Conservation (phyloP, 2,329 filamentous ascomycete genomes). For the Myriosclerotinia curreyana region DNA sequence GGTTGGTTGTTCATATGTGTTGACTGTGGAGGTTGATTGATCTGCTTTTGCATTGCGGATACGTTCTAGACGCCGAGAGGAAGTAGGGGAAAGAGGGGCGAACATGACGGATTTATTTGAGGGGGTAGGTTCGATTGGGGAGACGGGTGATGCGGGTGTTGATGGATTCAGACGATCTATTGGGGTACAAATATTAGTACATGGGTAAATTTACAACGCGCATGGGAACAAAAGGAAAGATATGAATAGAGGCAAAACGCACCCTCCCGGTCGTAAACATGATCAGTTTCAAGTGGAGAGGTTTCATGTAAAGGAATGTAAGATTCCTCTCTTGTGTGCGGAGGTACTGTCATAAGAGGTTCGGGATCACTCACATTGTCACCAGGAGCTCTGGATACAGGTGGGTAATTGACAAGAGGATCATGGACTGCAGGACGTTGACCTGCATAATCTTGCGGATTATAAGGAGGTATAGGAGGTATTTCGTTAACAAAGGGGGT, state of each 20-base stretch:
- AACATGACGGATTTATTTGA: conserved; percentile 38
- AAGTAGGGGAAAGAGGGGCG: conserved; percentile 37
- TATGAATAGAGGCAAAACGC: conserved; percentile 22
- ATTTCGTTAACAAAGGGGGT: conserved; percentile 30
- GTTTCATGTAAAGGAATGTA: conserved; percentile 36
- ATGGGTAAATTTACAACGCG: not conserved
- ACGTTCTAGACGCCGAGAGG: conserved; percentile 26
- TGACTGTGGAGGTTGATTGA: conserved; percentile 10
- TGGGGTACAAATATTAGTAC: not conserved
- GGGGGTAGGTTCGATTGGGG: conserved; percentile 5
- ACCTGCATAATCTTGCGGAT: conserved; percentile 36
- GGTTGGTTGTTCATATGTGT: conserved; percentile 20
- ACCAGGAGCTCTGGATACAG: conserved; percentile 29
- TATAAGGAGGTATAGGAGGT: conserved; percentile 36
- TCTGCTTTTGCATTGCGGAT: conserved; percentile 17
- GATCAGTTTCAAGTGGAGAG: conserved; percentile 31
- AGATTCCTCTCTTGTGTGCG: conserved; percentile 21
- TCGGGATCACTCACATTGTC: conserved; percentile 39
- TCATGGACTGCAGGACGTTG: conserved; percentile 29
- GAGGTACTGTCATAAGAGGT: conserved; percentile 21
- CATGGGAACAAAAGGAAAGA: conserved; percentile 11
- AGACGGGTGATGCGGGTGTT: not conserved
- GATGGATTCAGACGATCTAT: conserved; percentile 18
- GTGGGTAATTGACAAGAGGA: conserved; percentile 30
- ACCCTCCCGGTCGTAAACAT: conserved; percentile 29